These are phyloP conservation scores for Phoma sp. DNA, from an alignment of 2,329 filamentous ascomycete genomes.

Conservation along the genomic window DNA sequence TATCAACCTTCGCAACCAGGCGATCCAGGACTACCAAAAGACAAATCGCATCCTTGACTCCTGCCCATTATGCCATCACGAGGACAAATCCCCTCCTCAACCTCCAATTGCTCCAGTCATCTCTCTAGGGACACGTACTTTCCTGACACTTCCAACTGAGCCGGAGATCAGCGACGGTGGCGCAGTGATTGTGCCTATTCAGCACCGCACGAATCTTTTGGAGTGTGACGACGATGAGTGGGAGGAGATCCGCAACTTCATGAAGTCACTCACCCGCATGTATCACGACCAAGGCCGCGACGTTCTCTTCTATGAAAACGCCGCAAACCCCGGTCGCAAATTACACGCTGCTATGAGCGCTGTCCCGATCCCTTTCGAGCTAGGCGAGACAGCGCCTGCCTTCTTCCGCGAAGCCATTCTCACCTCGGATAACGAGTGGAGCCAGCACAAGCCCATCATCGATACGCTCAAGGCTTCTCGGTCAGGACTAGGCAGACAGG, in stretches of 20 bases:
- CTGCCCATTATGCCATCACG: constrained; percentile 91
- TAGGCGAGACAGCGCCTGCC: constrained; percentile 90
- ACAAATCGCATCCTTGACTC: constrained; percentile 84
- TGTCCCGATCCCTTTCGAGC: constrained; percentile 85
- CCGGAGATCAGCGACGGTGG: constrained; percentile 85
- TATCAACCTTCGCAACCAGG: constrained; percentile 82
- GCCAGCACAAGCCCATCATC: constrained; percentile 92
- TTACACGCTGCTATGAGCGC: constrained; percentile 85
- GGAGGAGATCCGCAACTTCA: constrained; percentile 99
- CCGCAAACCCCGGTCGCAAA: constrained; percentile 77
- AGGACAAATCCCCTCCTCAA: constrained; percentile 71
- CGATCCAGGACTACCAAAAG: constrained; percentile 87
- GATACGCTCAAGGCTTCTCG: constrained; percentile 73
- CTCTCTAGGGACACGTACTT: constrained; percentile 84
- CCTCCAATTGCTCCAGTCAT: constrained; percentile 83
- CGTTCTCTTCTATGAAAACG: constrained; percentile 98
- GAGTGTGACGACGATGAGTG: constrained; percentile 99
- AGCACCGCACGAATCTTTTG: constrained; percentile 87
- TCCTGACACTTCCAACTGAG: constrained; percentile 85
- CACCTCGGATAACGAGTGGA: constrained; percentile 87
- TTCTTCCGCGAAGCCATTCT: constrained; percentile 97
- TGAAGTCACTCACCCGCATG: constrained; percentile 93
- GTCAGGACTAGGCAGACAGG: constrained; percentile 75
- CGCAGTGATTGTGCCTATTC: constrained; percentile 85
- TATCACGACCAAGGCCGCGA: constrained; percentile 93